phyloP scores from a whole-genome alignment of 805 yeast genomes.

The Yarrowia sp. region DNA sequence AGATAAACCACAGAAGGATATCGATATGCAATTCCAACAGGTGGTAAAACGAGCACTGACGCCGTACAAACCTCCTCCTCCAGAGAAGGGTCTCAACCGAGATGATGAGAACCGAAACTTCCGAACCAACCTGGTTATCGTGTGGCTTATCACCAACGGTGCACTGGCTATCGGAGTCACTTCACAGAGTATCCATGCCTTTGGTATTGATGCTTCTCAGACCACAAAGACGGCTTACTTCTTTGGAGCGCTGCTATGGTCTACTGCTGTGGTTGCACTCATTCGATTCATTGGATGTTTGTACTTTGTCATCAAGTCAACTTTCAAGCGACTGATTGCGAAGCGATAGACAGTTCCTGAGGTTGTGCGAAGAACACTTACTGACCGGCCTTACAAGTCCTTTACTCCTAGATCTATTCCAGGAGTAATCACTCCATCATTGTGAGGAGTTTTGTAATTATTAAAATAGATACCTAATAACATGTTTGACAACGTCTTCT shows the following conservation, averaged over 20 bases:
- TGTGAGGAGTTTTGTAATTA: background rate
- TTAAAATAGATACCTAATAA: background rate
- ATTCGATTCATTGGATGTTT: conserved; percentile 55
- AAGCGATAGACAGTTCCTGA: background rate
- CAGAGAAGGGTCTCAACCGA: conserved; percentile 28
- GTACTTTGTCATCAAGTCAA: conserved; percentile 42
- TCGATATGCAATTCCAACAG: conserved; percentile 49
- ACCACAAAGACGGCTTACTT: conserved; percentile 39
- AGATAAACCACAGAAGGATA: conserved; percentile 49
- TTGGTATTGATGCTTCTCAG: conserved; percentile 34
- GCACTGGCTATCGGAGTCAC: conserved; percentile 41
- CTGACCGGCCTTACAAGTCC: no score
- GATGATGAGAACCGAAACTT: conserved; percentile 43
- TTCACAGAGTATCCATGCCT: conserved; percentile 36
- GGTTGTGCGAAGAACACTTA: background rate
- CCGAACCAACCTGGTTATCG: conserved; percentile 41
- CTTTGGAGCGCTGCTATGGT: conserved; percentile 53
- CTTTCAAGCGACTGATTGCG: background rate
- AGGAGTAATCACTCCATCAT: no score
- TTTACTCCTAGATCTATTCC: no score
- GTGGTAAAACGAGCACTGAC: conserved; percentile 52
- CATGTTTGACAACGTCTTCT: background rate
- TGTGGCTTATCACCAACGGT: conserved; percentile 42
- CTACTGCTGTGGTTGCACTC: conserved; percentile 58
- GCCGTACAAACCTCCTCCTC: conserved; percentile 45